Evolutionary conservation across 768 basidiomycete genomes (phyloP), one percentile per base, ranked within the genome.

Genomic region (Leccinum disarticulatum): DNA sequence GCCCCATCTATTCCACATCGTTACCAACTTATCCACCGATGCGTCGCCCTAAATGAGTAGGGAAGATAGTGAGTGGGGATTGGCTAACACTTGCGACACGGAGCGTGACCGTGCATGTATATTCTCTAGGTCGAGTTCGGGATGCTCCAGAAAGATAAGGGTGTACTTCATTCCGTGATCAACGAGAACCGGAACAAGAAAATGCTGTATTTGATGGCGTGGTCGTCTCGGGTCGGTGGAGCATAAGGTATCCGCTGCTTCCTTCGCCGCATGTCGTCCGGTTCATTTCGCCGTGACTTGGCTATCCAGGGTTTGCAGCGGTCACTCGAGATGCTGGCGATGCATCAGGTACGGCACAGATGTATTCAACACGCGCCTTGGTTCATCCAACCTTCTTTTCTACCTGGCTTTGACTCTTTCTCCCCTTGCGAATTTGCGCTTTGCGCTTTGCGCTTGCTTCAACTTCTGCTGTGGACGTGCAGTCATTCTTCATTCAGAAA

Each of bases 111-210:
- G 4, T 14, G 4, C 17, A 15, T 38, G 25, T 35, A 3, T 19
- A 4, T 22, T 4, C 41, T 51, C 57, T 17, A 60, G 58, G 58
- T 54, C 25, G 84, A 87, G 61, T 87, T 80, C 59, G 85, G 82
- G 41, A 66, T 91, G 48, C 76, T 90, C 46, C 73, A 72, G 52
- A 83, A 83, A 49, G 73, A 83, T 55, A 74, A 74, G n/a, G 82
- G 86, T 6, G 70, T 74, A 59, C 74, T 87, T 50, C 78, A 81
- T 52, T 70, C 81, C 4, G 69, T 87, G 48, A 84, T 88, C 0
- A 81, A 87, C 46, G 81, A 81, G 60, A 85, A 83, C 56, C 79
- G 76, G 4, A 84, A 87, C 62, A 81, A 74, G 59, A 78, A 80
- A 9, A 67, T 63, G 9, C 64, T 88, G 31, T 79, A 81, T 60